Base-by-base conservation (phyloP, 805 yeast species). In the Lachancea mirantina region DNA sequence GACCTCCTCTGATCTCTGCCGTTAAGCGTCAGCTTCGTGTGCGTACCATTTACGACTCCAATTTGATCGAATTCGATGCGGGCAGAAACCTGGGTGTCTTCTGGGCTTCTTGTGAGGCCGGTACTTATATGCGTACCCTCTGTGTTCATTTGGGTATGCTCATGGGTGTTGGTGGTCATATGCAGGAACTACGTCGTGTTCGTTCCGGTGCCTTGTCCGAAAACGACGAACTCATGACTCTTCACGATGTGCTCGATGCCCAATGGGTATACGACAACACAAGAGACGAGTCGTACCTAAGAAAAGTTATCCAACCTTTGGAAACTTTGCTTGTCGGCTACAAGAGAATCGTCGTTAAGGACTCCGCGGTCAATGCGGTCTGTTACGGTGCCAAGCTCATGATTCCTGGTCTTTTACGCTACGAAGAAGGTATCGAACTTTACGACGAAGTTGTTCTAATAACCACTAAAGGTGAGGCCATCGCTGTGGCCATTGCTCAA, bases 61-160 rank as follows among this genome's bases (percentile, higher is more conserved):
- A 89, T 46, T 72, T 92, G 59, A 77, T 92, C 53, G 98, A 92
- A 67, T 92, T 92, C 56, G 98, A 88, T 67, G 83, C 87, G 65
- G 88, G 92, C 67, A 81, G 97, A 65, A 89, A 92, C 51, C 72
- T 92, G 42, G 95, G 95, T 68, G 97, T 92, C 21, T 92, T 92
- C 70, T 92, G 98, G 98, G 98, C 97, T 39, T 83, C 95, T 25
- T 92, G 98, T 74, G 98, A 92, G 71, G 98, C 98, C 41, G 98
- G 98, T 67, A 92, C 98, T 40, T 92, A 92, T 68, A 92, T 92
- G 96, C 83, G 98, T 75, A 92, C 98, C 31, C 70, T 92, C 52
- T 92, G 98, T 80, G 98, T 92, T 37, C 98, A 92, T 65, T 70
- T 92, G 55, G 98, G 98, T 68, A 88, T 92, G 95, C 72, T 92